Base-by-base conservation (phyloP, 2,329 filamentous ascomycete genomes). In the Fusarium sp. region DNA sequence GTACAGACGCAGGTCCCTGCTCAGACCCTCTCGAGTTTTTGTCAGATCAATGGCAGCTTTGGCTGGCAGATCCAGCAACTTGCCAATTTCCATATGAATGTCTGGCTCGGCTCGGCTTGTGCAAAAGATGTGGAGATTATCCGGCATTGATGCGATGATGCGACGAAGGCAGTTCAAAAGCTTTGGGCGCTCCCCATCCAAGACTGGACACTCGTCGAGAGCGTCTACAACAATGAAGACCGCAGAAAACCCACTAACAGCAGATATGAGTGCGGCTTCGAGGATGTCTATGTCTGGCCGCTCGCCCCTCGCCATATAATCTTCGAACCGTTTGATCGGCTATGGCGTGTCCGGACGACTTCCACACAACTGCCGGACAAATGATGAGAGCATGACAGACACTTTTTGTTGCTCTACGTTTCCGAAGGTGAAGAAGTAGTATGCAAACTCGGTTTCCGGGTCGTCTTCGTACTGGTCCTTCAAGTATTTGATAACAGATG, bases 11-110 rank as follows among this genome's bases (percentile, higher is more conserved):
- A 44, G 0, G 10, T 23, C n/a, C 16, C 41, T 9, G 0, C 5
- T 9, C 5, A 44, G 4, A 18, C 41, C 15, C 10, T 0, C 4
- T 42, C 0, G 41, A 8, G 4, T 18, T 0, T 42, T 0, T 5
- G 41, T 18, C 8, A 42, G 41, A 18, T 25, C 4, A 44, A 44
- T 25, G 16, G 16, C n/a, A 12, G 41, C 16, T 42, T 18, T 42
- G 18, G n/a, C 0, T 0, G 16, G n/a, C 0, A 0, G 5, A 5
- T 42, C 4, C 39, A 42, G 18, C 10, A 42, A 1, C n/a, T 42
- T 0, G 6, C 0, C 0, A 16, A 7, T 42, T 0, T 4, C 15
- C 15, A 11, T 5, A 4, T 11, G 10, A 11, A 42, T 42, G 0
- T 42, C 39, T 23, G 2, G n/a, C 7, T 42, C 39, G 0, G 6